Evolutionary conservation across 306 rosid genomes (phyloP).

Genomic region (Adenanthera pavonina): DNA sequence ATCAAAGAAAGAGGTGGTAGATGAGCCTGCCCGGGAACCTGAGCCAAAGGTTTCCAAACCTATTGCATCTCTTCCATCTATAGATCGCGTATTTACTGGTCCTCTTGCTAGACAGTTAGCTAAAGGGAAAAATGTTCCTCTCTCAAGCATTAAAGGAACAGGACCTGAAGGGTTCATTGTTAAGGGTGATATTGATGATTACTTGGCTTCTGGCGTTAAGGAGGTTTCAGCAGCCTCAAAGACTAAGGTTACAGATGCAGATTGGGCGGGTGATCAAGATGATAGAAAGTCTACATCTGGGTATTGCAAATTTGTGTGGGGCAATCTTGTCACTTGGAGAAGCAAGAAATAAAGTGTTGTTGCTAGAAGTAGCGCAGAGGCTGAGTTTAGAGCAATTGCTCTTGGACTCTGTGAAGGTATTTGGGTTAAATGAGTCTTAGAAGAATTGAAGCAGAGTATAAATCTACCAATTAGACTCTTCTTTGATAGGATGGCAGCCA

Average conservation of each 20-base stretch:
- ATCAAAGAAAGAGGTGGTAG: constrained; percentile 72
- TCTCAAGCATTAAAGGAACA: constrained; percentile 92
- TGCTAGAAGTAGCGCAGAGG: no score
- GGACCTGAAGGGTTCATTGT: constrained; percentile 92
- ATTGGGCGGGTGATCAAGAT: constrained; percentile 33
- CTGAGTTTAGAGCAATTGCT: no score
- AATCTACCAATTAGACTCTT: no score
- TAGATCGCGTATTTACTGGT: constrained; percentile 85
- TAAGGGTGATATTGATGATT: constrained; percentile 92
- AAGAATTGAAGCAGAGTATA: no score
- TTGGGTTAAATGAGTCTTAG: no score
- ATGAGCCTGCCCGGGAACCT: constrained; percentile 65
- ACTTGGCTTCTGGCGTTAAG: constrained; percentile 89
- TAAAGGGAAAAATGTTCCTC: constrained; percentile 86
- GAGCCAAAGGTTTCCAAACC: constrained; percentile 74
- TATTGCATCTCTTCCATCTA: constrained; percentile 58
- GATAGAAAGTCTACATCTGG: no score
- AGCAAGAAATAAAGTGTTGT: no score
- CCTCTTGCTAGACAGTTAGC: constrained; percentile 95
- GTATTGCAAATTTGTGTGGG: no score
- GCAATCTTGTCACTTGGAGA: no score
- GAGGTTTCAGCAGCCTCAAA: constrained; percentile 68
- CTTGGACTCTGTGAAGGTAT: no score
- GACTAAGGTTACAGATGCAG: constrained; percentile 67
- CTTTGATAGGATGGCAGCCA: no score